phyloP scores from a whole-genome alignment of 305 asterid genomes.

The Galium porrigens region DNA sequence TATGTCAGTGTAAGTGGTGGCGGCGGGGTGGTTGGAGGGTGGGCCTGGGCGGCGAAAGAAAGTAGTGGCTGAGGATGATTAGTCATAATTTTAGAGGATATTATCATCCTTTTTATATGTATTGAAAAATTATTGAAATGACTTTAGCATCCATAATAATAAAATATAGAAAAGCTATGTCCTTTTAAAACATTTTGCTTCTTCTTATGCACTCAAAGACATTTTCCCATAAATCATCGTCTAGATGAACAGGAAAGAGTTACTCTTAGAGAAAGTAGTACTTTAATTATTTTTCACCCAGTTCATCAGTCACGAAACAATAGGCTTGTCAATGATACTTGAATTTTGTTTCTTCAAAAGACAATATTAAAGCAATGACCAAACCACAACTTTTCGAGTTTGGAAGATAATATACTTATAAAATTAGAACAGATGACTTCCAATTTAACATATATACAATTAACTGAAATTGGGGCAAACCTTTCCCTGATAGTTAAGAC shows the following conservation, averaged over 20 bases:
- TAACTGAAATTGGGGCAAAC: slow-evolving; percentile 26
- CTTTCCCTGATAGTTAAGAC: slow-evolving; percentile 80
- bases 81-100: too few relatives aligned
- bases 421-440: slow-evolving; percentile 1
- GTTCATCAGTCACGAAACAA: neutral
- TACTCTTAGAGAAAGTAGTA: neutral
- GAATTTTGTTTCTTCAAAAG: neutral
- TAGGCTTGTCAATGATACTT: neutral
- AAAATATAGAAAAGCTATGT: too few relatives aligned
- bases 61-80: too few relatives aligned
- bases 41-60: too few relatives aligned
- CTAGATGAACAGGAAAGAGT: neutral
- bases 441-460: slow-evolving; percentile 3
- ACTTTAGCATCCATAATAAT: too few relatives aligned
- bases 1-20: too few relatives aligned
- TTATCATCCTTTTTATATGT: too few relatives aligned
- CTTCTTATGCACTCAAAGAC: too few relatives aligned
- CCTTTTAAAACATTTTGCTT: too few relatives aligned
- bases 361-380: neutral
- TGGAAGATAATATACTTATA: too few relatives aligned
- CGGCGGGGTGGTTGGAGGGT: too few relatives aligned
- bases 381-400: neutral
- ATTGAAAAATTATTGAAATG: too few relatives aligned
- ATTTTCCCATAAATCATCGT: neutral
- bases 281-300: neutral